These are phyloP conservation scores for Sanghuangporus weigelae DNA, from an alignment of 1,284 basidiomycete species.

Conservation along the genomic window DNA sequence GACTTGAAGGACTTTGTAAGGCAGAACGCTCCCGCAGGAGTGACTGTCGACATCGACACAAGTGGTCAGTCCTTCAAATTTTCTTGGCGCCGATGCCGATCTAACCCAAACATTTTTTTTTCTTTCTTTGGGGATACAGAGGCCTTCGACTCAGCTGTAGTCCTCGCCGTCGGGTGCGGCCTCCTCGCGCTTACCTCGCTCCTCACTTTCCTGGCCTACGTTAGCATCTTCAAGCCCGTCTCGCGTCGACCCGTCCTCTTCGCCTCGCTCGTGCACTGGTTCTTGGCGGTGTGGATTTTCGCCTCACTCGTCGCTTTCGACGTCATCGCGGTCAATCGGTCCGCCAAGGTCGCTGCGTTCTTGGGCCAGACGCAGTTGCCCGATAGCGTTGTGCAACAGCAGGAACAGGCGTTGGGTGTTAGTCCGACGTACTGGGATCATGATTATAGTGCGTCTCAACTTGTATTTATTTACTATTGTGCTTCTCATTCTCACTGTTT, in stretches of 20 bases:
- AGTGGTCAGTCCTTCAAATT: conserved; percentile 21
- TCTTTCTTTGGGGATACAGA: conserved; percentile 27
- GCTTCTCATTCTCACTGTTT: not conserved
- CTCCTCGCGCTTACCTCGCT: conserved; percentile 37
- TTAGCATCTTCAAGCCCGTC: conserved; percentile 26
- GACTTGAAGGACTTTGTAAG: conserved; percentile 26
- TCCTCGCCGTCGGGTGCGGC: conserved; percentile 39
- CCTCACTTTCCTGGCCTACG: conserved; percentile 25
- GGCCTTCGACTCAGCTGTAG: conserved; percentile 39
- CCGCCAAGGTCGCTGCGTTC: conserved; percentile 40
- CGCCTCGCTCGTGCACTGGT: conserved; percentile 36
- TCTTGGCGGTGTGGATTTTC: conserved; percentile 47
- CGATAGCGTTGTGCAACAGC: conserved; percentile 31
- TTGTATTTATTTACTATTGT: not conserved
- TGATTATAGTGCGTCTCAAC: conserved; percentile 35
- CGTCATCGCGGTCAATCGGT: conserved; percentile 43
- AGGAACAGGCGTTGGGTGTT: conserved; percentile 36
- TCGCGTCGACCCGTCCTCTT: conserved; percentile 24
- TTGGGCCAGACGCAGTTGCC: conserved; percentile 36
- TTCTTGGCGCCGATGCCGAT: not conserved
- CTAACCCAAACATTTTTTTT: not conserved
- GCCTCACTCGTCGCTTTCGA: conserved; percentile 49
- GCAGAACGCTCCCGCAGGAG: conserved; percentile 24
- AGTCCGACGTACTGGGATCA: conserved; percentile 44
- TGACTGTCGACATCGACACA: conserved; percentile 30